These are phyloP conservation scores for Lodderomyces parapsilosis DNA, from an alignment of 1,139 yeast genomes.

Conservation along the genomic window DNA sequence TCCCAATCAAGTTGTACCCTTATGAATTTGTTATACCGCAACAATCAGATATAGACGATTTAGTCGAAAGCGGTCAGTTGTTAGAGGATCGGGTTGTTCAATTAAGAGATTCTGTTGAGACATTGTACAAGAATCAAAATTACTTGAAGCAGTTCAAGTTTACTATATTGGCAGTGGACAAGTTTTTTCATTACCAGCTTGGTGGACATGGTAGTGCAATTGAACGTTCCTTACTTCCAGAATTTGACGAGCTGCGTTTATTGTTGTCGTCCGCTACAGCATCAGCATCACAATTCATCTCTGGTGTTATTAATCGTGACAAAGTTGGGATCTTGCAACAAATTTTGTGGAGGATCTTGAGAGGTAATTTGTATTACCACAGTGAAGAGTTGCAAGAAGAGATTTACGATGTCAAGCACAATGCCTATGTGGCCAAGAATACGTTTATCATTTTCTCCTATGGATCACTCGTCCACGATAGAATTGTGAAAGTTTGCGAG, in stretches of 20 bases:
- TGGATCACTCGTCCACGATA: conserved; percentile 39
- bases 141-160: conserved; percentile 38
- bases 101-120: conserved; percentile 36
- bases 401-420: conserved; percentile 37
- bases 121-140: conserved; percentile 34
- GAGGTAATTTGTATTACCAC: conserved; percentile 84
- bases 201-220: conserved; percentile 24
- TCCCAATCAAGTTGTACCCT: conserved; percentile 44
- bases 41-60: conserved; percentile 73
- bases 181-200: conserved; percentile 46
- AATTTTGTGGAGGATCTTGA: conserved; percentile 87
- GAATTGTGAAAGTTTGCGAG: conserved; percentile 45
- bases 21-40: conserved; percentile 43
- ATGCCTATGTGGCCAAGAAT: conserved; percentile 33
- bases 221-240: conserved; percentile 24
- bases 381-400: conserved; percentile 62
- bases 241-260: conserved; percentile 14
- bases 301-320: conserved; percentile 79
- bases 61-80: conserved; percentile 61
- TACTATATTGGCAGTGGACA: conserved; percentile 60
- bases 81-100: conserved; percentile 45
- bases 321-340: conserved; percentile 75
- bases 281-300: conserved; percentile 50
- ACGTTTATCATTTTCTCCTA: conserved; percentile 47
- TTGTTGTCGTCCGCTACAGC: background rate